Percentiles rank a stretch among this genome's conserved stretches.
phyloP scores from a whole-genome alignment of 306 rosid species.

The Crataegus laevigata region DNA sequence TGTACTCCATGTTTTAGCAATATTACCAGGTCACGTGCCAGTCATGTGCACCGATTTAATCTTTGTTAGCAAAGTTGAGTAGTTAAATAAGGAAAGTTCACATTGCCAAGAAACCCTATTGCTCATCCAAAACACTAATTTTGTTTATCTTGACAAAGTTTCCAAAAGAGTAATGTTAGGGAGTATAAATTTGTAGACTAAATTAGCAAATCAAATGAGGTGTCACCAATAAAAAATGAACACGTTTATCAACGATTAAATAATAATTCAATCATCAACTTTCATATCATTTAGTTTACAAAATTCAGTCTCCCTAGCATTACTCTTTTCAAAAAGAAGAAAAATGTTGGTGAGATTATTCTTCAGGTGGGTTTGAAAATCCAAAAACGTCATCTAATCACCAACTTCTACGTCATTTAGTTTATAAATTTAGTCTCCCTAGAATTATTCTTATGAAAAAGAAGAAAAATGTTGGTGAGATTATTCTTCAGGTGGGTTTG shows the following conservation, averaged over 20 bases:
- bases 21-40: not conserved
- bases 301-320: too few relatives aligned
- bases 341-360: not conserved
- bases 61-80: not conserved
- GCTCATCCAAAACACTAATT: not conserved
- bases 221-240: too few relatives aligned
- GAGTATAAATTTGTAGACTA: too few relatives aligned
- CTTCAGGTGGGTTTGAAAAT: not conserved
- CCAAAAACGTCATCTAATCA: not conserved
- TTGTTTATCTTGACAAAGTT: not conserved
- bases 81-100: not conserved
- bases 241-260: too few relatives aligned
- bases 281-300: too few relatives aligned
- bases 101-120: not conserved
- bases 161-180: not conserved
- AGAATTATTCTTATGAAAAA: not conserved
- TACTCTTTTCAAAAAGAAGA: not conserved
- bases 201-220: too few relatives aligned
- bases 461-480: not conserved
- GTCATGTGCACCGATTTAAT: not conserved
- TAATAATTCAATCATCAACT: too few relatives aligned
- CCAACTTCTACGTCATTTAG: too few relatives aligned
- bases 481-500: not conserved
- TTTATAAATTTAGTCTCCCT: too few relatives aligned
- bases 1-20: slow-evolving; percentile 3